Evolutionary conservation across 2,329 filamentous ascomycete genomes (phyloP), one percentile per base, ranked within the genome.

Genomic region (Hymenoscyphus linearis): DNA sequence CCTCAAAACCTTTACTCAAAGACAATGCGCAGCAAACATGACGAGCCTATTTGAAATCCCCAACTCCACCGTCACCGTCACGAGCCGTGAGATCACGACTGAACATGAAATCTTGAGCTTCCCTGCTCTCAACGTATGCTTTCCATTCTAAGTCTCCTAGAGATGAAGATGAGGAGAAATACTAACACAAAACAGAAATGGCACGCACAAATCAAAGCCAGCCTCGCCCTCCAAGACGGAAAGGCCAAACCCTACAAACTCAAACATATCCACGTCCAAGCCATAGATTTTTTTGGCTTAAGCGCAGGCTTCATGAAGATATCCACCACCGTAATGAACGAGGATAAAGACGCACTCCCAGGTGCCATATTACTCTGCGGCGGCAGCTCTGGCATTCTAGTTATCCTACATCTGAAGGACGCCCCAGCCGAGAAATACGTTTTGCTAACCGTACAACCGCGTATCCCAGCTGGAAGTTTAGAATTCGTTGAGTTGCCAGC

Each of bases 331-430:
- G 75, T 86, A 1, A 72, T 74, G 62, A 86, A 84, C 66, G 60
- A 65, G 1, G 73, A 74, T 0, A 79, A 78, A 59, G 80, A 84
- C 65, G 71, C 67, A 0, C 76, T 87, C 0, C 82, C 84, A 0
- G 83, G 81, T 4, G 75, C 75, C 1, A 76, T 84, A 0, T 82
- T 87, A 62, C 76, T 87, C 2, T 79, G 85, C 40, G 85, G 85
- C 0, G 79, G 82, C n/a, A 82, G 79, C 68, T 84, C 87, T 52
- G 84, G 78, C 26, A 83, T 87, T 79, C 77, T 87, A 9, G 77
- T 73, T 4, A 52, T 72, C 2, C 65, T 73, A 2, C 67, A 69
- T 7, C 83, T 83, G 0, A 79, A 84, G 55, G 82, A 85, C 67
- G 1, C 56, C 5, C 25, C 69, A 5, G 65, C 68, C 7, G 82